Evolutionary conservation across 1,284 basidiomycete genomes (phyloP), one percentile per base, ranked within the genome.

Genomic region (Heliocybe sulcata): DNA sequence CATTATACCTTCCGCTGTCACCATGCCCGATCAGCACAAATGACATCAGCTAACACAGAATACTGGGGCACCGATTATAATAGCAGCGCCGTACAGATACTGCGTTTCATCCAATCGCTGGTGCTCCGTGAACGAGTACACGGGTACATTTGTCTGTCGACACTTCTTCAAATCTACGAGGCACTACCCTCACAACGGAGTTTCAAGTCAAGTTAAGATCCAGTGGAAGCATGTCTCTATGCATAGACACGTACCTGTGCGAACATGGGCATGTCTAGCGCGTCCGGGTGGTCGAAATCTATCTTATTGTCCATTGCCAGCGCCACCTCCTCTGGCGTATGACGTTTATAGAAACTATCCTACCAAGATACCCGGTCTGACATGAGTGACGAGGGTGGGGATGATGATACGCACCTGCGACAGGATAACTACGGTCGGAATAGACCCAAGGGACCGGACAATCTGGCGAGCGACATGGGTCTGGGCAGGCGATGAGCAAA

Each of bases 41-140:
- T 14, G 33, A 3, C 8, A 19, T 29, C 20, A 49, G 47, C 14
- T 19, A 47, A 31, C 2, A 31, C 35, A 29, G 14, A 20, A 14
- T 45, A 56, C 53, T 48, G 62, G 67, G 59, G 16, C 65, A 88
- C 91, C 82, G 59, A 98, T 95, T 63, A 98, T 90, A 50, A 98
- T 90, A n/a, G 89, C 85, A 2, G 94, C 94, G 1, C 96, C 96
- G 68, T 98, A 99, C 0, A 98, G 75, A 70, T 98, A 97, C 64
- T 92, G 90, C 31, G 82, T 90, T 65, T 96, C 92, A 2, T 83
- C 76, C 55, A 91, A 71, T 33, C 96, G 80, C 66, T 98, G 94
- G 71, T 99, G 96, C 60, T 92, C 79, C 19, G 82, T 79, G 68
- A 99, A 99, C 1, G 93, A 96, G 70, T 99, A 99, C 9, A 96